Evolutionary conservation across 140 eudicot genomes (phyloP).

Genomic region (Senecio squalidus): DNA sequence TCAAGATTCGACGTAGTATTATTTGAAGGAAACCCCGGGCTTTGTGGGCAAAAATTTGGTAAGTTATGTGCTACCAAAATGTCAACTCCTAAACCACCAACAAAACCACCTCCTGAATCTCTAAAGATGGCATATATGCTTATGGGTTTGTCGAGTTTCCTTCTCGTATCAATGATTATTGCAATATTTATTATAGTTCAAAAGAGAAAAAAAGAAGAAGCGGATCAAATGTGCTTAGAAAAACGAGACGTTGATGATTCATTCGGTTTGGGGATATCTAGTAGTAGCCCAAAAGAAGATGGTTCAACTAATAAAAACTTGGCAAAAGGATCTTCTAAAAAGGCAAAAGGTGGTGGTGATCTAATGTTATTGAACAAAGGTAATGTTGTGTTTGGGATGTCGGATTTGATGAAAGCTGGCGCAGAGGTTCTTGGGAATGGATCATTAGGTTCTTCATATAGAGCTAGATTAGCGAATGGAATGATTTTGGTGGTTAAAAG

Average conservation of each 20-base stretch:
- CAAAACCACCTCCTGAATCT: slow-evolving; percentile 20
- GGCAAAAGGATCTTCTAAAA: slow-evolving; percentile 9
- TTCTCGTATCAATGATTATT: slow-evolving; percentile 18
- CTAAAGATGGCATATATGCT: slow-evolving; percentile 20
- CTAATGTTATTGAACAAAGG: slow-evolving; percentile 44
- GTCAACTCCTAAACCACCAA: slow-evolving; percentile 3
- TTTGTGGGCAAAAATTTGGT: slow-evolving; percentile 27
- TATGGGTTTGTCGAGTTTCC: slow-evolving; percentile 21
- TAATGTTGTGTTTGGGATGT: slow-evolving; percentile 42
- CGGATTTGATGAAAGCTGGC: slow-evolving; percentile 72
- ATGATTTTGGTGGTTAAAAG: slow-evolving; percentile 63
- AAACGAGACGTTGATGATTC: slow-evolving; percentile 21
- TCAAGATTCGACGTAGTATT: slow-evolving; percentile 22
- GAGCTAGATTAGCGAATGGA: slow-evolving; percentile 50
- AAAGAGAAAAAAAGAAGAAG: slow-evolving; percentile 19
- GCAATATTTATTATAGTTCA: slow-evolving; percentile 13
- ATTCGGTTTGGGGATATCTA: slow-evolving; percentile 12
- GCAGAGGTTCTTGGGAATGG: slow-evolving; percentile 82
- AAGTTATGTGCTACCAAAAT: slow-evolving; percentile 17
- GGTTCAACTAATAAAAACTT: background rate
- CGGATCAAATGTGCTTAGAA: slow-evolving; percentile 8
- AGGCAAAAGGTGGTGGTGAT: slow-evolving; percentile 36
- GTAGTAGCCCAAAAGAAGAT: slow-evolving; percentile 15
- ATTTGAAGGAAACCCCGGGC: slow-evolving; percentile 29
- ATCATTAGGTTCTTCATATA: slow-evolving; percentile 56